Evolutionary conservation across 768 basidiomycete species (phyloP), one percentile per base, ranked within the genome.

Genomic region (Boletus rubroflammeus): DNA sequence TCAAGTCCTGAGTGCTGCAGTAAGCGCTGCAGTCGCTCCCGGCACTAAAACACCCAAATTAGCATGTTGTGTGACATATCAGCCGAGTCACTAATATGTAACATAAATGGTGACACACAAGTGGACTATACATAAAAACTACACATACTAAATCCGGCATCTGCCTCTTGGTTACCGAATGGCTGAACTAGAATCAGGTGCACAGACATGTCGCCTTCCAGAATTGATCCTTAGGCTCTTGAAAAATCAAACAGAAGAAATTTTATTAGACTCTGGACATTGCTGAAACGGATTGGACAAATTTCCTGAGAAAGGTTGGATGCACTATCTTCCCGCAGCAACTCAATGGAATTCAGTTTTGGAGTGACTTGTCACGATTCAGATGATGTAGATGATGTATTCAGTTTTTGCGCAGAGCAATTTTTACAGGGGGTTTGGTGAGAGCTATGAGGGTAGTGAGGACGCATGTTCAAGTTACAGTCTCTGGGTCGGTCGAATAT

Each of bases 141-240:
- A 67, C 61, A 57, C 53, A 58, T 65, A 57, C 67, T 44, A 63
- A 60, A 71, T 65, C 53, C 58, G 70, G 70, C 46, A 58, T 56
- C 31, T 34, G 36, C 34, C 19, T 43, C 29, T 43, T 45, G 28
- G 49, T 57, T 39, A 31, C 41, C n/a, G 31, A 42, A 23, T 26
- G 38, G 25, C 17, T 19, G 9, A n/a, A 46, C 21, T 32, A 21
- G 40, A 31, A 36, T 39, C 21, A 25, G 4, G 23, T 3, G 29
- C 21, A 23, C 15, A 11, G 39, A 21, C 15, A 21, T 11, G 25
- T 38, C n/a, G 6, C 34, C 9, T 9, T 28, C 35, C 28, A 28
- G 11, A 21, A 25, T 21, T 42, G 32, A 42, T 17, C 3, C 1
- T 26, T 51, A 29, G 13, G 34, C 21, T 25, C 32, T 38, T 29